phyloP scores from a whole-genome alignment of 2,329 filamentous ascomycete genomes.

The Plenodomus lindquistii region DNA sequence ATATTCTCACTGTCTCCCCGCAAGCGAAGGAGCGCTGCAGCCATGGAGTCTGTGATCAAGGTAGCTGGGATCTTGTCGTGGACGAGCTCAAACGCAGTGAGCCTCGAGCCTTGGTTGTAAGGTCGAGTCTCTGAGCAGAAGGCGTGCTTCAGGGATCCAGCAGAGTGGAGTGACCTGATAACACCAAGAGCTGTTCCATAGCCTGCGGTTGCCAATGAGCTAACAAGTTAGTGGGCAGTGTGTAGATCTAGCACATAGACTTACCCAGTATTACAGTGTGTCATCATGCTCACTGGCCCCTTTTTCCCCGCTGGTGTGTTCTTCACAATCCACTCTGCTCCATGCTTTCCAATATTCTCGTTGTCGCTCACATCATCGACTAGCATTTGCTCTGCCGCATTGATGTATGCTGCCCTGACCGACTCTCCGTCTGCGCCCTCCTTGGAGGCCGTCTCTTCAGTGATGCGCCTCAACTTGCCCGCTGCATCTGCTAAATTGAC shows the following conservation, averaged over 20 bases:
- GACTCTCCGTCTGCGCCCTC: constrained; percentile 52
- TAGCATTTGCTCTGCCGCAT: constrained; percentile 83
- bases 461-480: constrained; percentile 70
- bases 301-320: constrained; percentile 57
- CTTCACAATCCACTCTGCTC: constrained; percentile 78
- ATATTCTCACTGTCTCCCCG: constrained; percentile 67
- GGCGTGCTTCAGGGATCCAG: constrained; percentile 72
- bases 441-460: constrained; percentile 55
- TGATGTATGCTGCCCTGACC: constrained; percentile 72
- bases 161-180: constrained; percentile 76
- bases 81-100: constrained; percentile 96
- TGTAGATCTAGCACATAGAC: not conserved
- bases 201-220: constrained; percentile 93
- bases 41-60: constrained; percentile 96
- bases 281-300: constrained; percentile 76
- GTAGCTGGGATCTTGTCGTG: constrained; percentile 91
- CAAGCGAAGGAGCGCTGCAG: constrained; percentile 76
- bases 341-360: constrained; percentile 78
- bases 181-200: constrained; percentile 96
- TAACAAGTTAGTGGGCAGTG: constrained; percentile 40
- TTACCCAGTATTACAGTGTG: constrained; percentile 96
- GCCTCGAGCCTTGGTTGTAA: constrained; percentile 94
- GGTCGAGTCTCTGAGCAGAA: constrained; percentile 97
- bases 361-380: constrained; percentile 87
- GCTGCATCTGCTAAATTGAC: constrained; percentile 94